Conservation (phyloP, 1,139 yeast genomes). For the Yamadazyma epiphylla region DNA sequence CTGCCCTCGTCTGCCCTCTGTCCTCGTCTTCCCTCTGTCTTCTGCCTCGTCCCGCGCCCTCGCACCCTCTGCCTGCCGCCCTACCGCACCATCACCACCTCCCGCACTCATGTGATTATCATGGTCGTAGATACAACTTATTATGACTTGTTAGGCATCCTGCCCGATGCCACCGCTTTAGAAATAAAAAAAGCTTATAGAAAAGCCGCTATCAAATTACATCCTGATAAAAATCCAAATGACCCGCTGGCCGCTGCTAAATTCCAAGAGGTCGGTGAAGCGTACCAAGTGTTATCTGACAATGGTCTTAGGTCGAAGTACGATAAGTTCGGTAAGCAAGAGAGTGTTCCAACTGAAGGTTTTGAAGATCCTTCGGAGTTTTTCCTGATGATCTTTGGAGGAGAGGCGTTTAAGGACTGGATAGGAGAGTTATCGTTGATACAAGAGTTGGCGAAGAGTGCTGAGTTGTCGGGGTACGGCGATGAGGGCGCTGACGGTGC, state of each 20-base stretch:
- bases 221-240: slow-evolving; percentile 94
- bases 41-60: too few species aligned
- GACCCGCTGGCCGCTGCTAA: slow-evolving; percentile 73
- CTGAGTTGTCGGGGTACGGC: slow-evolving; percentile 43
- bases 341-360: slow-evolving; percentile 76
- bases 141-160: slow-evolving; percentile 73
- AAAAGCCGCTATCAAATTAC: slow-evolving; percentile 80
- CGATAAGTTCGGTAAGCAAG: slow-evolving; percentile 83
- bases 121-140: slow-evolving; percentile 95
- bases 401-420: slow-evolving; percentile 83
- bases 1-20: too few species aligned
- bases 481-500: slow-evolving; percentile 12
- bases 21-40: too few species aligned
- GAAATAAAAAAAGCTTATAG: slow-evolving; percentile 94
- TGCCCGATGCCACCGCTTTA: slow-evolving; percentile 67
- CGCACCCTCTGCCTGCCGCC: too few species aligned
- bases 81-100: too few species aligned
- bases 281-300: slow-evolving; percentile 81
- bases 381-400: slow-evolving; percentile 71
- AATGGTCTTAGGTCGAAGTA: slow-evolving; percentile 60
- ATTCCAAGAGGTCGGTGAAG: slow-evolving; percentile 72
- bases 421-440: slow-evolving; percentile 69
- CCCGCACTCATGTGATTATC: too few species aligned
- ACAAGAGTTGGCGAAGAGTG: slow-evolving; percentile 55
- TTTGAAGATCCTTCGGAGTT: slow-evolving; percentile 88